Base-by-base conservation (phyloP, 2,329 filamentous ascomycete species). In the Cryphonectria nitschkei region DNA sequence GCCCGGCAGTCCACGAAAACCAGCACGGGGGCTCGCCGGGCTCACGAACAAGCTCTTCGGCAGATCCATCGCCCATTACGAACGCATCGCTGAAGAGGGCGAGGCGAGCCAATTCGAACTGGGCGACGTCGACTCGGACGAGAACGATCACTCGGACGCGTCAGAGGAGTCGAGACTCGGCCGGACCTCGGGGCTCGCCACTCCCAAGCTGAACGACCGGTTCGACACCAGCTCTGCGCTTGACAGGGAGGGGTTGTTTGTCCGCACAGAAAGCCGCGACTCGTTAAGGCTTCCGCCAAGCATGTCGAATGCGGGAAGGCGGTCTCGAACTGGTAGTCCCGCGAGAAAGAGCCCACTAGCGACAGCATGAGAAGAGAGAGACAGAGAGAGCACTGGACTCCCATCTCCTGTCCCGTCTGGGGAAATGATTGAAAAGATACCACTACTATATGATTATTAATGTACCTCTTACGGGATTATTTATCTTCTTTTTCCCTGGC, bases 261-360 rank as follows among this genome's bases (percentile, higher is more conserved):
- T 94, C 2, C 85, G 95, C 75, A 97, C 93, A 0, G 95, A 98
- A 78, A 97, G 94, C 78, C 86, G 94, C 68, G 96, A 98, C 78
- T 86, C 93, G 70, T 81, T 98, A 52, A 50, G 63, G 63, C 85
- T 87, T 22, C 86, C 84, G 11, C 78, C 88, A 19, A 86, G 83
- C 74, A 64, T 86, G 34, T 85, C 86, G 70, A 86, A 83, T 65
- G 86, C 86, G 1, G 88, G 88, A 34, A 80, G 88, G 79, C 67
- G 71, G 39, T 68, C 66, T 22, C 83, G 87, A 78, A 89, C 86
- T 22, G 84, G 81, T 29, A 90, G 88, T 75, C 88, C 87, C 11
- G 89, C 88, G 13, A 82, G 88, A 75, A 90, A 90, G 78, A 90
- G 87, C 72, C 86, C 88, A 0, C 77, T 88, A 63, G 85, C 87